Base-by-base conservation (phyloP, 352 stramenopile genomes). In the Phytophthora pistaciae region DNA sequence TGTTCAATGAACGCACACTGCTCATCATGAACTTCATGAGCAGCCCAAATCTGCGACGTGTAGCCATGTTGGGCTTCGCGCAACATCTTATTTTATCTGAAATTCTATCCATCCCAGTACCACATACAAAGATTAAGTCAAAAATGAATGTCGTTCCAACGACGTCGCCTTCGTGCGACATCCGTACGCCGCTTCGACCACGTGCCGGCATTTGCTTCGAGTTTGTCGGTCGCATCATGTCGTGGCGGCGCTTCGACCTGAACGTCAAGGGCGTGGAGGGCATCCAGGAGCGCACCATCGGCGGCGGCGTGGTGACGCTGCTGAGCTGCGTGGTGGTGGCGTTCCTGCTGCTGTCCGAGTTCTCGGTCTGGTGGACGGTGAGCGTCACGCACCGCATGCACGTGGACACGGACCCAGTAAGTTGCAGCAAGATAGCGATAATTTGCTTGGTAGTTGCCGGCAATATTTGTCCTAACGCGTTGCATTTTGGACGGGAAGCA, bases 191-290 rank as follows among this genome's bases (percentile, higher is more conserved):
- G 14, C 40, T 49, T 49, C 40, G 40, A 49, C 40, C 40, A 40
- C 21, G 36, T 54, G 14, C 29, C 23, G 69, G 69, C 73, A 69
- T 27, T 70, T 49, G 40, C 40, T 21, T 49, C 40, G 14, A 49
- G 40, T 18, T 49, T 5, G 40, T 42, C 36, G 18, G 14, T 67
- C 31, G 23, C 49, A 68, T 49, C 56, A 75, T 86, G 66, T 80
- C 83, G 74, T 93, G 85, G 87, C 83, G 88, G 73, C 85, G 84
- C 68, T 96, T 95, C 72, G 90, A 96, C 81, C 80, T 95, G 64
- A 94, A 96, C 62, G 84, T 85, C 61, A 96, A 96, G 84, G 90
- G 88, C 79, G 85, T 96, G 49, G 90, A 96, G 72, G 90, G 90
- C 74, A 96, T 96, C 73, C 90, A 96, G 78, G 88, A 95, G 82